Conservation (phyloP, 116 monocot genomes). For the Posidonia oceanica region DNA sequence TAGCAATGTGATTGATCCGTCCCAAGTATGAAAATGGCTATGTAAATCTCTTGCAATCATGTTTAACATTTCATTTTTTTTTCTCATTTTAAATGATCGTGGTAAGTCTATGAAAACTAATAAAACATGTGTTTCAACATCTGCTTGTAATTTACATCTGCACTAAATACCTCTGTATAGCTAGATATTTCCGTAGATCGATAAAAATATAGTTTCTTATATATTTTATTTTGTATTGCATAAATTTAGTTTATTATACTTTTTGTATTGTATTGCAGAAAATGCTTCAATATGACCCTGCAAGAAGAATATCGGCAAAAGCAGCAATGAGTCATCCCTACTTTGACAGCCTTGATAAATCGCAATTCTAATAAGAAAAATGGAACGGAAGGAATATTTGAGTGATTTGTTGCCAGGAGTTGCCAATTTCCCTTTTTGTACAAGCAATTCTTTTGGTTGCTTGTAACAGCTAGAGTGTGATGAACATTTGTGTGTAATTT, state of each 20-base stretch:
- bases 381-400: neutral
- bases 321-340: conserved; percentile 63
- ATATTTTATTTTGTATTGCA: neutral
- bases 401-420: too few relatives aligned
- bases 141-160: neutral
- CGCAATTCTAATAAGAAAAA: conserved; percentile 41
- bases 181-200: neutral
- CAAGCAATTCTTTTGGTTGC: too few relatives aligned
- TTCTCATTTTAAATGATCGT: neutral
- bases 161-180: neutral
- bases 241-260: neutral
- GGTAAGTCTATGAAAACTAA: neutral
- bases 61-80: neutral
- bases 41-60: neutral
- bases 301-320: conserved; percentile 66
- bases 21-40: neutral
- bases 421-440: too few relatives aligned
- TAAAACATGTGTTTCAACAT: neutral
- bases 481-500: too few relatives aligned
- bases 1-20: neutral
- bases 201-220: too few relatives aligned
- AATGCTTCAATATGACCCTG: conserved; percentile 66
- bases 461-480: too few relatives aligned
- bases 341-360: conserved; percentile 76
- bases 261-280: conserved; percentile 26